These are phyloP conservation scores for Amylocarpus encephaloides DNA, from an alignment of 2,329 filamentous ascomycete species.

Conservation along the genomic window DNA sequence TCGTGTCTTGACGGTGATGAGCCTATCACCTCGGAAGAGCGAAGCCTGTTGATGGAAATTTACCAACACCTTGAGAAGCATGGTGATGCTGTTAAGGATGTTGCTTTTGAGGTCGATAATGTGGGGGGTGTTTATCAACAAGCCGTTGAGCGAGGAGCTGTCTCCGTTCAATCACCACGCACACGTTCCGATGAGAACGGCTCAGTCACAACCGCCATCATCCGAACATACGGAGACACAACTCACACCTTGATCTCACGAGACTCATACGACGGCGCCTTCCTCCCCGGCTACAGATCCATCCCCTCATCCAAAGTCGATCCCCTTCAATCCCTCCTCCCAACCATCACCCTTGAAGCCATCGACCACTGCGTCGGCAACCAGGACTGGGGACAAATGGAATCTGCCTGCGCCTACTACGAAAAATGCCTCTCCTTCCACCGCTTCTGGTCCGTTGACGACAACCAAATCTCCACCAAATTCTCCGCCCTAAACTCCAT, in stretches of 20 bases:
- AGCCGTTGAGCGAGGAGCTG: constrained; percentile 60
- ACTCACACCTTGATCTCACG: constrained; percentile 87
- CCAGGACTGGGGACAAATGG: constrained; percentile 90
- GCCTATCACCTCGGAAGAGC: constrained; percentile 57
- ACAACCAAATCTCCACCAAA: constrained; percentile 86
- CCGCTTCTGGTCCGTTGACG: constrained; percentile 95
- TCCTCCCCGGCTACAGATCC: constrained; percentile 75
- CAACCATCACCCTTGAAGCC: constrained; percentile 59
- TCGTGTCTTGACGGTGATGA: constrained; percentile 50
- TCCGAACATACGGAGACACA: constrained; percentile 90
- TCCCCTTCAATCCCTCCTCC: constrained; percentile 41
- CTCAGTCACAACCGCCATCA: constrained; percentile 66
- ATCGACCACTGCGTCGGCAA: constrained; percentile 98
- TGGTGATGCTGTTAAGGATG: constrained; percentile 91
- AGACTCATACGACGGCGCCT: constrained; percentile 61
- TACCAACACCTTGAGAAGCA: constrained; percentile 79
- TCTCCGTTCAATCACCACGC: constrained; percentile 55
- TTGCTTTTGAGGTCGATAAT: constrained; percentile 89
- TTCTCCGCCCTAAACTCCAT: constrained; percentile 83
- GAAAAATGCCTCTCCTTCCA: constrained; percentile 87
- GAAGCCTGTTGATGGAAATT: constrained; percentile 62
- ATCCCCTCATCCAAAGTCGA: constrained; percentile 35
- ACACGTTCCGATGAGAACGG: constrained; percentile 53
- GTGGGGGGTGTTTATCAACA: constrained; percentile 72
- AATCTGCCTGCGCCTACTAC: constrained; percentile 61